phyloP scores from a whole-genome alignment of 1,139 yeast species.

The Groenewaldozyma sp. region DNA sequence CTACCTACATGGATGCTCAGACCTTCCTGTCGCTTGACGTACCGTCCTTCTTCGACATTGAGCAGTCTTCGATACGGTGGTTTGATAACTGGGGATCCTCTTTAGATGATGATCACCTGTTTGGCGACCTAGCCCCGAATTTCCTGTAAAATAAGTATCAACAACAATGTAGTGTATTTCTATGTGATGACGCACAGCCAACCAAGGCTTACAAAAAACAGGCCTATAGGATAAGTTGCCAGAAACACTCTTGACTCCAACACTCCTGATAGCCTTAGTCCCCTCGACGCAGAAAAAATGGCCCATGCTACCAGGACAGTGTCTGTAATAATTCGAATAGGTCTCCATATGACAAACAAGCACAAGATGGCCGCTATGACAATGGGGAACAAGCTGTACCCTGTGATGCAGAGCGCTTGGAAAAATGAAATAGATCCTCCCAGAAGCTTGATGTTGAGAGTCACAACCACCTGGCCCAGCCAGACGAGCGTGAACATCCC shows the following conservation, averaged over 20 bases:
- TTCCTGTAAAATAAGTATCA: no score
- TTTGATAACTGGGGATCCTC: neutral
- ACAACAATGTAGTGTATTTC: neutral
- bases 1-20: neutral
- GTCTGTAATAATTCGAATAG: slow-evolving; percentile 48
- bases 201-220: slow-evolving; percentile 62
- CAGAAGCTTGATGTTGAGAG: slow-evolving; percentile 63
- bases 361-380: slow-evolving; percentile 57
- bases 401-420: slow-evolving; percentile 73
- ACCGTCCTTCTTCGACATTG: neutral
- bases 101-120: neutral
- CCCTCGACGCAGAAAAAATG: slow-evolving; percentile 55
- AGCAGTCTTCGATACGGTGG: slow-evolving; percentile 5
- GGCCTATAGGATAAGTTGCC: slow-evolving; percentile 72
- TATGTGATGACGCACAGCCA: slow-evolving; percentile 71
- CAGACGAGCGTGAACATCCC: slow-evolving; percentile 55
- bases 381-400: slow-evolving; percentile 75
- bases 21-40: no score
- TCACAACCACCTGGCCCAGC: slow-evolving; percentile 45
- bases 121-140: neutral
- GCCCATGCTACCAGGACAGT: slow-evolving; percentile 59
- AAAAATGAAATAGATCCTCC: slow-evolving; percentile 68
- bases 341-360: slow-evolving; percentile 44
- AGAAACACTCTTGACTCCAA: slow-evolving; percentile 58
- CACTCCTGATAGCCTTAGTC: slow-evolving; percentile 61